Base-by-base conservation (phyloP, 805 yeast species). In the Saturnispora saitoi region DNA sequence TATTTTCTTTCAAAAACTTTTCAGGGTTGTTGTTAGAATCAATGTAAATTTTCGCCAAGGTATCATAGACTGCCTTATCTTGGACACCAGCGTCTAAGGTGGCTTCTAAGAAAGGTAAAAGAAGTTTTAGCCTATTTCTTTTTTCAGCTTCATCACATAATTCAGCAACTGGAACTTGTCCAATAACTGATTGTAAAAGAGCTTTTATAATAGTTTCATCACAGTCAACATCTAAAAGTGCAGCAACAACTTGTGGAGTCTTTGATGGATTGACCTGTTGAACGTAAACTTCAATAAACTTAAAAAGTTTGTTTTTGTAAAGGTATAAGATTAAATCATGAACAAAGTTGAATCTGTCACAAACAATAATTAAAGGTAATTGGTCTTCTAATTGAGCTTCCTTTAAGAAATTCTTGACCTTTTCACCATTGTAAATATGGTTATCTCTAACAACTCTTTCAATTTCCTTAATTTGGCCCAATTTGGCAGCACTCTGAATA, bases 1-100 rank as follows among this genome's bases (percentile, higher is more conserved):
- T 76, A 68, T 93, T 93, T 68, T 91, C 98, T 64, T 81, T 83
- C 72, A 93, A 77, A 75, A 93, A 93, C 68, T 88, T 89, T 67
- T 93, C 99, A 32, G 99, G 98, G 58, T 89, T 85, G 73, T 93
- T 93, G 76, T 93, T 93, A 51, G 95, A 86, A 68, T 93, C 99
- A 61, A 93, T 93, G 75, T 93, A 93, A 57, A 93, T 93, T 73
- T 93, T 93, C 43, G 99, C 99, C 67, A 93, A 76, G 10, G 98
- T 88, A 67, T 93, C 93, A 74, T 71, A 93, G 34, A 93, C 86
- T 51, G 95, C 96, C 61, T 83, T 87, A 59, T 93, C 99, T 56
- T 81, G 83, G 20, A 87, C 75, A 49, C 96, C 96, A 50, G 83
- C 80, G 59, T 78, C 80, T 60, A 91, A 77, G 42, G 95, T 83